Evolutionary conservation across 192 early-diverging fungal species (phyloP).

Genomic region (Phlyctochytrium bullatum): DNA sequence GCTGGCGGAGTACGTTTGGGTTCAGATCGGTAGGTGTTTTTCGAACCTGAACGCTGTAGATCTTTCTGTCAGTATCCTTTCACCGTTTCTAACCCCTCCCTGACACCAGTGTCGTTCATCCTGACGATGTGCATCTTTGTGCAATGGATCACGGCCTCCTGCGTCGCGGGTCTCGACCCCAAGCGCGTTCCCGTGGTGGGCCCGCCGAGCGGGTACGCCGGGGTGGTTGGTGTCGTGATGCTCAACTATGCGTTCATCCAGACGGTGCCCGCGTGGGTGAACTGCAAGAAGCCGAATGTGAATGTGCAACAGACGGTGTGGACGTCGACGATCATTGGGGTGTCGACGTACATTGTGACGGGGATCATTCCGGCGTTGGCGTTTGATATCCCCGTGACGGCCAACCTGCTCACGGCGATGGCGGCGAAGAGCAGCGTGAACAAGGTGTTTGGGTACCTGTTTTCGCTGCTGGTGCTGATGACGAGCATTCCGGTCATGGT

Average conservation of each 20-base stretch:
- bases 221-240: constrained; percentile 48
- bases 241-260: constrained; percentile 52
- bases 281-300: constrained; percentile 46
- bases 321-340: constrained; percentile 35
- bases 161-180: constrained; percentile 13
- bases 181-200: constrained; percentile 33
- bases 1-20: constrained; percentile 24
- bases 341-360: constrained; percentile 38
- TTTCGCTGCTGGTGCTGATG: constrained; percentile 47
- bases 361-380: constrained; percentile 34
- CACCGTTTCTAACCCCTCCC: not conserved
- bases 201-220: constrained; percentile 13
- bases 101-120: constrained; percentile 39
- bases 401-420: constrained; percentile 33
- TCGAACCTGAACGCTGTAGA: no score
- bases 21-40: constrained; percentile 17
- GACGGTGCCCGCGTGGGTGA: constrained; percentile 55
- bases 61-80: no score
- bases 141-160: constrained; percentile 42
- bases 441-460: constrained; percentile 40
- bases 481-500: constrained; percentile 48
- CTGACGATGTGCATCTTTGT: constrained; percentile 39
- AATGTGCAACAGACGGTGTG: constrained; percentile 53
- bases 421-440: constrained; percentile 24
- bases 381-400: not conserved